Evolutionary conservation across 1,139 yeast genomes (phyloP).

Genomic region (Lodderomyces orthopsilosis): DNA sequence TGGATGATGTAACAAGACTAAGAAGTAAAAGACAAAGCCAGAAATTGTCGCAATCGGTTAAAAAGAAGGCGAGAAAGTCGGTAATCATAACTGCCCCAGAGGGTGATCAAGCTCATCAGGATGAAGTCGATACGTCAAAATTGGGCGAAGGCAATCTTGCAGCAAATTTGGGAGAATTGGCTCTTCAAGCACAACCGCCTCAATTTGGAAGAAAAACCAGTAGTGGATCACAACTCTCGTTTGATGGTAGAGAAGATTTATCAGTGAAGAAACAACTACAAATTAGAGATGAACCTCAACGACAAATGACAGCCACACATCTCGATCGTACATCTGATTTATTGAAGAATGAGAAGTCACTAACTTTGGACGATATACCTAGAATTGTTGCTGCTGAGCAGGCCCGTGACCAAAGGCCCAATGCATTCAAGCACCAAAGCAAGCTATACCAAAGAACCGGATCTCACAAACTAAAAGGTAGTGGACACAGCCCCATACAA

Average conservation of each 20-base stretch:
- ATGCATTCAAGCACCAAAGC: conserved; percentile 73
- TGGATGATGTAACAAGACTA: conserved; percentile 75
- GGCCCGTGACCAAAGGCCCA: conserved; percentile 87
- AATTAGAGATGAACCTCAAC: conserved; percentile 47
- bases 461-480: conserved; percentile 17
- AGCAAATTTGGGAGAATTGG: conserved; percentile 13
- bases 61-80: conserved; percentile 48
- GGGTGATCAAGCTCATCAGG: conserved; percentile 40
- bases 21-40: conserved; percentile 74
- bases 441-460: conserved; percentile 37
- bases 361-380: conserved; percentile 94
- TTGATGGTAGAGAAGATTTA: conserved; percentile 28
- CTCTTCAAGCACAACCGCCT: background rate
- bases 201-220: conserved; percentile 9
- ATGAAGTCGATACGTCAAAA: conserved; percentile 14
- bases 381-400: conserved; percentile 96
- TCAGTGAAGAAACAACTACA: conserved; percentile 35
- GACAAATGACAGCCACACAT: conserved; percentile 30
- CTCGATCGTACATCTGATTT: conserved; percentile 61
- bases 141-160: conserved; percentile 18
- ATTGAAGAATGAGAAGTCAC: conserved; percentile 75
- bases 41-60: conserved; percentile 52
- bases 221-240: conserved; percentile 17
- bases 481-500: conserved; percentile 8
- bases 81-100: conserved; percentile 52